Evolutionary conservation across 768 basidiomycete genomes (phyloP).

Genomic region (Mycena amicta): DNA sequence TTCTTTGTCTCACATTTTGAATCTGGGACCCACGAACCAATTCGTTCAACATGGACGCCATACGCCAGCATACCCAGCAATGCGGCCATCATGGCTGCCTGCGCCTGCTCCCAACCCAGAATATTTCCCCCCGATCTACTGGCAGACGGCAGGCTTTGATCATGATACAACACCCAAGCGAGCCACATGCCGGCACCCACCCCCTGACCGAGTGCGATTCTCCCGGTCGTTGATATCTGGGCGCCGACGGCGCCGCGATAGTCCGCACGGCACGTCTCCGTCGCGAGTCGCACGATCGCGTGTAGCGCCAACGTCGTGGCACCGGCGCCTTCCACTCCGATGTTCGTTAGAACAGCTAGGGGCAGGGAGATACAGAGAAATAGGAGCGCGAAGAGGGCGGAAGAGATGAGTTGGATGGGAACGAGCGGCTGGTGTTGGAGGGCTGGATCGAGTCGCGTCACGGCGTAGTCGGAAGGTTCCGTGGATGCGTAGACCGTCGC

Average conservation of each 20-base stretch:
- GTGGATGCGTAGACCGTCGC: not conserved
- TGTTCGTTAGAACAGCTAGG: not conserved
- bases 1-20: too few species aligned
- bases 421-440: slow-evolving; percentile 16
- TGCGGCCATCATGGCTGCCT: slow-evolving; percentile 3
- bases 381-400: slow-evolving; percentile 20
- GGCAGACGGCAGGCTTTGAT: not conserved
- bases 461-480: slow-evolving; percentile 18
- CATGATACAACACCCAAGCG: not conserved
- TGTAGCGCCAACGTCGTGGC: slow-evolving; percentile 17
- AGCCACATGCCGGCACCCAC: slow-evolving; percentile 3
- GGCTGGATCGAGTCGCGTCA: slow-evolving; percentile 20
- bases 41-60: slow-evolving; percentile 19
- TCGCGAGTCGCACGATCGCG: slow-evolving; percentile 16
- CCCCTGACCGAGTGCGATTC: slow-evolving; percentile 12
- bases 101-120: slow-evolving; percentile 2
- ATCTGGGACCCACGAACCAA: slow-evolving; percentile 22
- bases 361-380: slow-evolving; percentile 13
- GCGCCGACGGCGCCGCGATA: slow-evolving; percentile 13
- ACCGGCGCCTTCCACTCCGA: slow-evolving; percentile 7
- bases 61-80: slow-evolving; percentile 14
- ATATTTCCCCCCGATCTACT: not conserved
- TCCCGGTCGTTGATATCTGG: slow-evolving; percentile 10
- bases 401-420: slow-evolving; percentile 25
- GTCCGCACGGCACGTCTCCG: slow-evolving; percentile 22